Base-by-base conservation (phyloP, 305 asterid species). In the Fraxinus baroniana region DNA sequence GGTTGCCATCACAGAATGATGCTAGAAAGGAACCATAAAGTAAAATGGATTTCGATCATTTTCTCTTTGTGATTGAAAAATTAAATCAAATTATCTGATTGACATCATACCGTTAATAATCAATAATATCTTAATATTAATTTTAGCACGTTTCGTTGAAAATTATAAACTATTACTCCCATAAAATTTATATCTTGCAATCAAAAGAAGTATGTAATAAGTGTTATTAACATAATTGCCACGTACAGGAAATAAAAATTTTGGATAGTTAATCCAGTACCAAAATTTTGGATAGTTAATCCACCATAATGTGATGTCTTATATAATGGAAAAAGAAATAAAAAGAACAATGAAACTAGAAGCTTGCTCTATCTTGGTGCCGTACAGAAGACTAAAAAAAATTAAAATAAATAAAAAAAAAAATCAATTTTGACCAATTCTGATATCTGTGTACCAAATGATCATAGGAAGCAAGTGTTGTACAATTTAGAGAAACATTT, bases 401-500 rank as follows among this genome's bases (percentile, higher is more conserved):
- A 46, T 32, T 32, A 32, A 32, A 32, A 32, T 32, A 32, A 32
- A 28, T 0, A 28, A 28, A 28, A 28, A 28, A 39, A 39, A 36
- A 5, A 44, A 12, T 44, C 55, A 44, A 13, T 44, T 41, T 44
- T 28, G 55, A 44, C 17, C 55, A 44, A 12, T 44, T 44, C 55
- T 44, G 55, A 44, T 44, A 12, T 44, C n/a, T 12, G 55, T 15
- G 17, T 44, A 44, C n/a, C 55, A 36, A 78, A 36, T 20, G 79
- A 76, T 57, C 66, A 26, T 77, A 30, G 13, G 39, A 39, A 64
- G 7, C 85, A 73, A 68, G 73, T 35, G 3, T 52, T 82, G 72
- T 76, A 68, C 71, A 5, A 52, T 62, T 71, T 49, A 52, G 66
- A 22, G 37, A 72, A 83, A 71, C 80, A 35, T 76, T 66, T 76